Percentiles rank a stretch among this genome's conserved stretches.
Evolutionary conservation across 176 grass and related monocot species (phyloP).

Genomic region (Secale cereale): DNA sequence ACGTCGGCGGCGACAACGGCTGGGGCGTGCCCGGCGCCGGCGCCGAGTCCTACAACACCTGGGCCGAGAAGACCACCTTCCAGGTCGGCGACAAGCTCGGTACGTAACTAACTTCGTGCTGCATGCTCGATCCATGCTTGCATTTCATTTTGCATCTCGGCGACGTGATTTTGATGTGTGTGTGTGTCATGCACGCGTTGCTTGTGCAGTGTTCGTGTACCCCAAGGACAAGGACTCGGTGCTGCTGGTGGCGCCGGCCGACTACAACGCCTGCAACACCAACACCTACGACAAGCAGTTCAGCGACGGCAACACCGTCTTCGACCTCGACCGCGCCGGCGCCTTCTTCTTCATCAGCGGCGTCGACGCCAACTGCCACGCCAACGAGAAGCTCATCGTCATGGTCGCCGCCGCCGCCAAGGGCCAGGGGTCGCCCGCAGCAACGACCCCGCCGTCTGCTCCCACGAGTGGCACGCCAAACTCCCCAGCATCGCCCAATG

Average conservation of each 20-base stretch:
- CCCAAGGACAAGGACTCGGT: conserved; percentile 60
- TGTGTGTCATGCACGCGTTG: background rate
- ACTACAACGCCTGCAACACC: conserved; percentile 85
- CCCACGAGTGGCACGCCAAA: background rate
- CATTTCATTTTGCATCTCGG: too few relatives aligned
- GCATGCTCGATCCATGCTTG: too few relatives aligned
- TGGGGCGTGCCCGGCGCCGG: conserved; percentile 52
- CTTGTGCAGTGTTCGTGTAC: conserved; percentile 59
- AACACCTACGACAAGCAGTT: conserved; percentile 47
- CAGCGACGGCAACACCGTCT: conserved; percentile 55
- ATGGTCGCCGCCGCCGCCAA: conserved; percentile 26
- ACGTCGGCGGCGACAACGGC: conserved; percentile 58
- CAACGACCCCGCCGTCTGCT: conserved; percentile 11
- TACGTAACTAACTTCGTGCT: background rate
- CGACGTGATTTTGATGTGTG: conserved; percentile 12
- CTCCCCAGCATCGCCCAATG: background rate
- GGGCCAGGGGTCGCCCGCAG: background rate
- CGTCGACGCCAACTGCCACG: conserved; percentile 47
- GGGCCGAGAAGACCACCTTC: conserved; percentile 62
- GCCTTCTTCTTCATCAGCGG: conserved; percentile 69
- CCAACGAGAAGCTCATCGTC: conserved; percentile 48
- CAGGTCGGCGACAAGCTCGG: conserved; percentile 55
- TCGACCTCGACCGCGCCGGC: conserved; percentile 45
- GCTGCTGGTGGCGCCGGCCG: conserved; percentile 52
- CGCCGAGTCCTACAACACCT: conserved; percentile 52